phyloP scores from a whole-genome alignment of 202 grass and related monocot genomes.

The Hordeum pubiflorum region DNA sequence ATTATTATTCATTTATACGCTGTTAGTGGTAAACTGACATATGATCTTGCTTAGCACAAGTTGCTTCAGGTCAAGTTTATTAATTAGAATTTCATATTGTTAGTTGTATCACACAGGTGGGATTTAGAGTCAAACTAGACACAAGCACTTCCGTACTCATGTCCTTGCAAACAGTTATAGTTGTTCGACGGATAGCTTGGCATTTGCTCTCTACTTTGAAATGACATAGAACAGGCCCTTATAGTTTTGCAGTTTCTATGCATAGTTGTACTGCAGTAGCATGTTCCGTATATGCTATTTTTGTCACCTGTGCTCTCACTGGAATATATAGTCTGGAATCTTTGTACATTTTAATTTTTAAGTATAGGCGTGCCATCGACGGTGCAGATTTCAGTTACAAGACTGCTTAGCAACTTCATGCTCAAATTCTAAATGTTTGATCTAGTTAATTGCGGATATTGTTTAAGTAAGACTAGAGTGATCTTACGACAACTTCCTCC shows the following conservation, averaged over 20 bases:
- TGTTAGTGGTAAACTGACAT: not conserved
- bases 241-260: constrained; percentile 7
- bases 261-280: not conserved
- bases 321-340: constrained; percentile 13
- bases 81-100: not conserved
- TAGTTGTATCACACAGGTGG: not conserved
- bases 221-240: not conserved
- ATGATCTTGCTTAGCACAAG: not conserved
- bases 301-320: constrained; percentile 11
- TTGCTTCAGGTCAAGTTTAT: constrained; percentile 10
- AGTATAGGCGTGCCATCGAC: not conserved
- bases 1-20: constrained; percentile 15
- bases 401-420: constrained; percentile 9
- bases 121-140: constrained; percentile 11
- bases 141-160: not conserved
- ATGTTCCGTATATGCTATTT: not conserved
- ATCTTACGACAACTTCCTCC: constrained; percentile 22
- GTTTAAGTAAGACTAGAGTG: constrained; percentile 17
- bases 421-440: constrained; percentile 23
- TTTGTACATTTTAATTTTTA: not conserved
- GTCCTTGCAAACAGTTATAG: not conserved
- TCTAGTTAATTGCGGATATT: constrained; percentile 7
- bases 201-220: not conserved
- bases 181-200: constrained; percentile 1
- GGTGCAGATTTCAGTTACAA: constrained; percentile 17